A percentile compares a stretch with the other conserved stretches of the same genome.
These are phyloP conservation scores for Aspergillus sp. DNA, from an alignment of 2,329 filamentous ascomycete species.

Conservation along the genomic window DNA sequence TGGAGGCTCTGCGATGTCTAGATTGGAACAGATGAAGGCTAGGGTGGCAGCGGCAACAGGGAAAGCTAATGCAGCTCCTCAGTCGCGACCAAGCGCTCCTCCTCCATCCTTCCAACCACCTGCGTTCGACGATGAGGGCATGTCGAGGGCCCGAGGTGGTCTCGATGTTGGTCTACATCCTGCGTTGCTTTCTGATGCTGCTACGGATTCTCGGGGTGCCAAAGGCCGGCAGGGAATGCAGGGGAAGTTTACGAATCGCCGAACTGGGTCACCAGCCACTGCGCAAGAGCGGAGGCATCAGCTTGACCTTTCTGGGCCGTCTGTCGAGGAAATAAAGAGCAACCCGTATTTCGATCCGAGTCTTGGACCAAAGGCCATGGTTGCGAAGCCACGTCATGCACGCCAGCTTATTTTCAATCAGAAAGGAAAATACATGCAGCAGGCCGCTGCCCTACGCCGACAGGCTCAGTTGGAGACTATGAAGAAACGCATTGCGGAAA, in stretches of 20 bases:
- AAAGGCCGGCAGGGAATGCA: constrained; percentile 37
- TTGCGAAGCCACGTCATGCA: constrained; percentile 56
- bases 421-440: constrained; percentile 94
- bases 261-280: constrained; percentile 35
- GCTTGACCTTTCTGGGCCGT: constrained; percentile 50
- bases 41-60: constrained; percentile 66
- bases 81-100: constrained; percentile 35
- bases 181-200: constrained; percentile 50
- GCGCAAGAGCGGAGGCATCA: constrained; percentile 38
- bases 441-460: constrained; percentile 78
- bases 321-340: constrained; percentile 48
- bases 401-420: constrained; percentile 82
- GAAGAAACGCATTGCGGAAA: constrained; percentile 84
- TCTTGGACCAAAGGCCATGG: constrained; percentile 49
- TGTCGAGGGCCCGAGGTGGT: constrained; percentile 51
- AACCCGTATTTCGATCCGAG: constrained; percentile 80
- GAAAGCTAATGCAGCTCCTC: constrained; percentile 33
- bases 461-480: constrained; percentile 86
- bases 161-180: constrained; percentile 70
- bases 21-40: constrained; percentile 68
- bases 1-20: constrained; percentile 45
- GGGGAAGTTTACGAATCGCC: constrained; percentile 47
- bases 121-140: constrained; percentile 40
- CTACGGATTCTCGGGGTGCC: constrained; percentile 35
- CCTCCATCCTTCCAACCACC: constrained; percentile 31